Conservation (phyloP, 345 rosid species). For the Camelina hispida region DNA sequence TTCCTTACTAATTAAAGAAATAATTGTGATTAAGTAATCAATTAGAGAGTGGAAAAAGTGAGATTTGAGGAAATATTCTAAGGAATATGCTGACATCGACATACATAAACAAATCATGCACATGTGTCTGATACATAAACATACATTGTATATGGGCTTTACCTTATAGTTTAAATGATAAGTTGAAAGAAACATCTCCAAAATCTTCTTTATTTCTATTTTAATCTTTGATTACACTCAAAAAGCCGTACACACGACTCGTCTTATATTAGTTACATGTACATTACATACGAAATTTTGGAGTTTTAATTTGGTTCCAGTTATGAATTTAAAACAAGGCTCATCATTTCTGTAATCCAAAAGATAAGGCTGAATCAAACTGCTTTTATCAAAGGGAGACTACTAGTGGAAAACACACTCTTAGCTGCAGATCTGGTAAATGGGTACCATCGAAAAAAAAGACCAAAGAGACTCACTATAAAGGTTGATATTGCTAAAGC, state of each 20-base stretch:
- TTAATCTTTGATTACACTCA: too few relatives aligned
- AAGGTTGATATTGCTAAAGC: too few relatives aligned
- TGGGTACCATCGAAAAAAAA: too few relatives aligned
- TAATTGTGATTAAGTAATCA: slow-evolving; percentile 10
- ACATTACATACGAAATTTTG: too few relatives aligned
- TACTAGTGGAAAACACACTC: too few relatives aligned
- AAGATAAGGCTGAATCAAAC: not conserved
- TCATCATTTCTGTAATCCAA: not conserved
- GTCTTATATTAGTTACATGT: too few relatives aligned
- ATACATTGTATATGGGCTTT: not conserved
- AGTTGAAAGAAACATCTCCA: not conserved
- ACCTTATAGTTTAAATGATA: not conserved
- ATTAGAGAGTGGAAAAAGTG: not conserved
- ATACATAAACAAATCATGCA: slow-evolving; percentile 1
- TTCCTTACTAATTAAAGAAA: not conserved
- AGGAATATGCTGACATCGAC: slow-evolving; percentile 35
- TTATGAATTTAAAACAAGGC: not conserved
- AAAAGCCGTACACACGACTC: too few relatives aligned
- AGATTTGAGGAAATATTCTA: slow-evolving; percentile 14
- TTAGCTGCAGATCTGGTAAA: too few relatives aligned
- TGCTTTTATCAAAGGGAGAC: too few relatives aligned
- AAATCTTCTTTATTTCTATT: not conserved
- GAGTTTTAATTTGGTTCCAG: not conserved
- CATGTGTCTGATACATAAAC: not conserved
- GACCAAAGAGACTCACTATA: too few relatives aligned